These are phyloP conservation scores for Guyanaporus albipodus DNA, from an alignment of 768 basidiomycete species.

Conservation along the genomic window DNA sequence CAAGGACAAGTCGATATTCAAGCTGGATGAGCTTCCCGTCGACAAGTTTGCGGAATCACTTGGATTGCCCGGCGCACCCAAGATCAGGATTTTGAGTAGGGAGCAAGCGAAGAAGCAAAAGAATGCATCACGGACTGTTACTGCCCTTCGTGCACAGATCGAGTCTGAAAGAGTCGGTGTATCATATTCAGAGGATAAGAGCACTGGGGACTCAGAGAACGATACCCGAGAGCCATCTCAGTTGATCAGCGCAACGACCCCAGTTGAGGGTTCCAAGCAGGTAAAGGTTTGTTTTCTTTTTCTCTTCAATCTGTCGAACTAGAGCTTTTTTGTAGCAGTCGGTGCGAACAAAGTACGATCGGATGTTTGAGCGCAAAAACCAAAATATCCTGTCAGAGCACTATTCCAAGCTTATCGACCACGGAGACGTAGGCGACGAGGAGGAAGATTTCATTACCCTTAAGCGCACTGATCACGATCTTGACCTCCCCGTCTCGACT, in stretches of 20 bases:
- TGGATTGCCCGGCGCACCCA: conserved; percentile 91
- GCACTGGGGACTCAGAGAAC: conserved; percentile 26
- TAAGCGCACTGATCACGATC: conserved; percentile 85
- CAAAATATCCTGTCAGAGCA: conserved; percentile 89
- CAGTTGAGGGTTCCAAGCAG: conserved; percentile 22
- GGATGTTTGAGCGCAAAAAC: conserved; percentile 97
- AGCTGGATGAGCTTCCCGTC: conserved; percentile 74
- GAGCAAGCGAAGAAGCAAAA: conserved; percentile 73
- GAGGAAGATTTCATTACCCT: conserved; percentile 89
- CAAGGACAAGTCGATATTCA: conserved; percentile 92
- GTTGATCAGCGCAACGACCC: neutral
- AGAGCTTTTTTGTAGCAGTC: conserved; percentile 26
- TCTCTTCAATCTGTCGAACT: neutral
- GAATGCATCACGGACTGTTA: conserved; percentile 55
- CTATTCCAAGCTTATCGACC: conserved; percentile 84
- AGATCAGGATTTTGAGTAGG: conserved; percentile 79
- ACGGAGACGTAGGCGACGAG: conserved; percentile 43
- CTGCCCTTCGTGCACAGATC: conserved; percentile 33
- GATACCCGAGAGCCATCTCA: conserved; percentile 3
- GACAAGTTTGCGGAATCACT: conserved; percentile 85
- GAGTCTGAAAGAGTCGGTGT: conserved; percentile 17
- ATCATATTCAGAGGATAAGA: conserved; percentile 20
- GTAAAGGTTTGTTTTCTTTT: conserved; percentile 38
- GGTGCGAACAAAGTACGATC: conserved; percentile 91
- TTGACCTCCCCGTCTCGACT: conserved; percentile 50